These are phyloP conservation scores for Triticum aestivum DNA, from an alignment of 176 grass and related monocot genomes.

Conservation along the genomic window DNA sequence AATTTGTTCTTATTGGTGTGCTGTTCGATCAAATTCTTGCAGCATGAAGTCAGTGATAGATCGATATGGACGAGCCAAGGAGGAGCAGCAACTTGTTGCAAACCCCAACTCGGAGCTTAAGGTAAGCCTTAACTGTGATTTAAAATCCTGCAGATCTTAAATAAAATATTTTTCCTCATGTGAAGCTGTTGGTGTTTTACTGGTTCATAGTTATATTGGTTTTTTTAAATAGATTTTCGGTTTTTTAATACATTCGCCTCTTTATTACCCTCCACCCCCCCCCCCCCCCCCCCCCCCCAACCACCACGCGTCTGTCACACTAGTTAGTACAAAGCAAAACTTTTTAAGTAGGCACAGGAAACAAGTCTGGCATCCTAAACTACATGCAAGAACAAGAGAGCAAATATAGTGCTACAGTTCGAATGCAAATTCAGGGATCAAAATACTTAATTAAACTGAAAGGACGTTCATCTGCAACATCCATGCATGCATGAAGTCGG, in stretches of 20 bases:
- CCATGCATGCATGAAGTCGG: background rate
- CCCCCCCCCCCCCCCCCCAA: too few relatives aligned
- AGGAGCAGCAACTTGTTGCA: slow-evolving; percentile 47
- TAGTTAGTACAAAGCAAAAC: background rate
- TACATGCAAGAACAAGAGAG: background rate
- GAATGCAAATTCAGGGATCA: background rate
- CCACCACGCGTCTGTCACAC: too few relatives aligned
- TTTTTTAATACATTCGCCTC: background rate
- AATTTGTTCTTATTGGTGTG: background rate
- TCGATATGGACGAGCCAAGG: slow-evolving; percentile 61
- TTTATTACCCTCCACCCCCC: background rate
- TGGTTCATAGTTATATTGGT: background rate
- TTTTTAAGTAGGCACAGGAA: background rate
- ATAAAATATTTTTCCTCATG: background rate
- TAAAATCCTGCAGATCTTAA: background rate
- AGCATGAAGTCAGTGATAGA: slow-evolving; percentile 86
- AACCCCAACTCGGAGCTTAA: slow-evolving; percentile 71
- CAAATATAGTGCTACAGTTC: background rate
- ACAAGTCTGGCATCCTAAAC: background rate
- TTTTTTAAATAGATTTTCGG: background rate
- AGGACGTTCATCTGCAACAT: background rate
- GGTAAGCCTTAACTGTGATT: slow-evolving; percentile 32
- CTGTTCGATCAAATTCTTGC: background rate
- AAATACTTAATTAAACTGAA: background rate
- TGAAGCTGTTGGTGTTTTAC: background rate